Evolutionary conservation across 305 asterid genomes (phyloP), one percentile per base, ranked within the genome.

Genomic region (Caryopteris hybrid): DNA sequence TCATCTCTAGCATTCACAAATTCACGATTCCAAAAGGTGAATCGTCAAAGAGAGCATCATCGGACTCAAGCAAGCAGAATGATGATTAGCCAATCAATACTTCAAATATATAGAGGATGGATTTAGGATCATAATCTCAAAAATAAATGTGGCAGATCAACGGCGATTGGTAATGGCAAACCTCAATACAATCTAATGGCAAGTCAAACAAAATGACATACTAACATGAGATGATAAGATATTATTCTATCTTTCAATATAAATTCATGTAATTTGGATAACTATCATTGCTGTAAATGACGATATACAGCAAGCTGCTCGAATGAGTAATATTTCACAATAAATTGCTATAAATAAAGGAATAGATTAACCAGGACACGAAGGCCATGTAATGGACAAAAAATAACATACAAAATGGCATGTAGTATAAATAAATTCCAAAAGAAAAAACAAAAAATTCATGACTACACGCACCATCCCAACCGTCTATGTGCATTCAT

Each of bases 351-450:
- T 52, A 72, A 81, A 84, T 77, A 75, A 75, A 69, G 83, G 82
- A 84, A 85, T 84, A 60, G 82, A 80, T 63, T 62, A 77, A 73
- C 66, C 72, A 54, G 27, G 66, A 69, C 66, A 72, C 75, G 43
- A 78, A 23, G 45, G 62, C 7, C 65, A 55, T 42, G 62, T 66
- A 18, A 70, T 31, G 60, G 51, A 64, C 50, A 76, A 64, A 55
- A 25, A 64, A 31, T 68, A 66, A 58, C 69, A 76, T 73, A 75
- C 78, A 77, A 69, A 65, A 29, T 16, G 67, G 39, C 72, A 76
- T 46, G 71, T 74, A 76, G 45, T 20, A 76, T 53, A 69, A 76
- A 61, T 54, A 45, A 65, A 66, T 58, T 45, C 71, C 56, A 18
- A 50, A 39, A 60, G 33, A 60, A 64, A 56, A 61, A 64, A 20